A percentile compares a stretch with the other conserved stretches of the same genome.
phyloP scores from a whole-genome alignment of 2,329 filamentous ascomycete genomes.

The Botrytis tulipae region DNA sequence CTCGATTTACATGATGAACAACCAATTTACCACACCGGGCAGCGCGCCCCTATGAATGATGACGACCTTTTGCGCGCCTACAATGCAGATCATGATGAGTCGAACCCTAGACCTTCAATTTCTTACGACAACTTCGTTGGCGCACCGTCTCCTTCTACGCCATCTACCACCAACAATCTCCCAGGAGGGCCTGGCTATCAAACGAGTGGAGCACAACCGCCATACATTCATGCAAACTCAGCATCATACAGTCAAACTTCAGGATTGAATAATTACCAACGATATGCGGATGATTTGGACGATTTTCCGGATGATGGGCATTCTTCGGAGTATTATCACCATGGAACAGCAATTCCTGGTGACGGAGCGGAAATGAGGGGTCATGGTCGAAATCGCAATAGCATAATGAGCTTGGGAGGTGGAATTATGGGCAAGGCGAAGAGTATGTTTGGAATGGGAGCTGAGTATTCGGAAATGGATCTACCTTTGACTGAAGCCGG shows the following conservation, averaged over 20 bases:
- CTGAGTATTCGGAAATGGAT: slow-evolving; percentile 96
- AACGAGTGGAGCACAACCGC: slow-evolving; percentile 25
- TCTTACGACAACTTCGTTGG: slow-evolving; percentile 97
- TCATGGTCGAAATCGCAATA: slow-evolving; percentile 76
- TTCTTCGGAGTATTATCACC: slow-evolving; percentile 71
- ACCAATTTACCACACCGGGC: slow-evolving; percentile 71
- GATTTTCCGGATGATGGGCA: slow-evolving; percentile 76
- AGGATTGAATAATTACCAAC: slow-evolving; percentile 81
- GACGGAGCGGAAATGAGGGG: slow-evolving; percentile 51
- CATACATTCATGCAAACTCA: slow-evolving; percentile 29
- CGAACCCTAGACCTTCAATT: slow-evolving; percentile 73
- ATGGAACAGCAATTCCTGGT: slow-evolving; percentile 59
- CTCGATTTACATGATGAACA: slow-evolving; percentile 73
- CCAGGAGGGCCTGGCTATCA: slow-evolving; percentile 38
- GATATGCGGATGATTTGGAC: slow-evolving; percentile 86
- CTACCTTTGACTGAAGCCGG: slow-evolving; percentile 83
- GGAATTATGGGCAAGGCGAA: slow-evolving; percentile 85
- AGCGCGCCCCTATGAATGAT: slow-evolving; percentile 76
- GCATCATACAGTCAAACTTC: slow-evolving; percentile 65
- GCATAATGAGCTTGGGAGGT: slow-evolving; percentile 81
- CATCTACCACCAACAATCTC: slow-evolving; percentile 44
- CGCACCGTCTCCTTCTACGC: slow-evolving; percentile 52
- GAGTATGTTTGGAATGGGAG: slow-evolving; percentile 83
- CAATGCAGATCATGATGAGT: slow-evolving; percentile 58
- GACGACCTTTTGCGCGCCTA: slow-evolving; percentile 76